A percentile compares a stretch with the other conserved stretches of the same genome.
Evolutionary conservation across 148 eudicot genomes (phyloP).

Genomic region (Salicornia ramosissima): DNA sequence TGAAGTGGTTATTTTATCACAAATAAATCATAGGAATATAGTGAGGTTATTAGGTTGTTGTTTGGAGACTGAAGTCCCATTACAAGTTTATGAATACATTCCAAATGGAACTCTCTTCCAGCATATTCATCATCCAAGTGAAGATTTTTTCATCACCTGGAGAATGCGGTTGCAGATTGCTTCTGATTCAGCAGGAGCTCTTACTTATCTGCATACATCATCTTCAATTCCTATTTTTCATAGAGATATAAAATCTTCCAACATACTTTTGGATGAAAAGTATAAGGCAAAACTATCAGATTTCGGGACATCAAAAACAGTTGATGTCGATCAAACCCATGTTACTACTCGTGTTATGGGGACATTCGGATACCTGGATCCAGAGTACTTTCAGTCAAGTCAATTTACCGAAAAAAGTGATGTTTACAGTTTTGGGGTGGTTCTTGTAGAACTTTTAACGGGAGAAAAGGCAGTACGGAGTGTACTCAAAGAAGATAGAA

Average conservation of each 20-base stretch:
- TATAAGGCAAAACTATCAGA: constrained; percentile 18
- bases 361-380: constrained; percentile 24
- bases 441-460: constrained; percentile 29
- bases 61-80: constrained; percentile 26
- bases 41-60: constrained; percentile 30
- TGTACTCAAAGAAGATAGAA: constrained; percentile 16
- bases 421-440: constrained; percentile 30
- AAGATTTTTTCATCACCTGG: constrained; percentile 23
- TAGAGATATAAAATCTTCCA: constrained; percentile 29
- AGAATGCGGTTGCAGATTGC: constrained; percentile 25
- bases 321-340: constrained; percentile 19
- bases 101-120: constrained; percentile 23
- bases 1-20: constrained; percentile 25
- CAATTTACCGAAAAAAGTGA: constrained; percentile 16
- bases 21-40: constrained; percentile 25
- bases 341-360: constrained; percentile 17
- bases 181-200: constrained; percentile 20
- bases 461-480: constrained; percentile 23
- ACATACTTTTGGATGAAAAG: constrained; percentile 23
- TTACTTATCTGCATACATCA: constrained; percentile 20
- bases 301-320: constrained; percentile 17
- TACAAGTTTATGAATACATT: constrained; percentile 25
- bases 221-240: constrained; percentile 19
- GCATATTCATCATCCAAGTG: constrained; percentile 21
- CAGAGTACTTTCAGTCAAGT: constrained; percentile 25